Evolutionary conservation across 192 early-diverging fungal genomes (phyloP).

Genomic region (Coemansia sp.): DNA sequence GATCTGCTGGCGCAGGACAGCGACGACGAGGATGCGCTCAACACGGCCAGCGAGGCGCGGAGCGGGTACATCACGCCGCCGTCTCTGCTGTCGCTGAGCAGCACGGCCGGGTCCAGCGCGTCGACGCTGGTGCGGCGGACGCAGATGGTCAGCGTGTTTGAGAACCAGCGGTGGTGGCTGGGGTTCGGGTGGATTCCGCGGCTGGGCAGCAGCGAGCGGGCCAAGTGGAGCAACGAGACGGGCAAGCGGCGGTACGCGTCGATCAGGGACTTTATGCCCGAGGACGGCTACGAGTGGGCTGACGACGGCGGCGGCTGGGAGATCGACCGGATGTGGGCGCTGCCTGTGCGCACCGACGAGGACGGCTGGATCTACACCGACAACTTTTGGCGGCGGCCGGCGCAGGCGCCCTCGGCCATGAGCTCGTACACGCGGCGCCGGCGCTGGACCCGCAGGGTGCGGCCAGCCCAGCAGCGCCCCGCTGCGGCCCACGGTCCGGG

Average conservation of each 20-base stretch:
- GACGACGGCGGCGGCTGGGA: slow-evolving; percentile 56
- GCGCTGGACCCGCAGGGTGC: slow-evolving; percentile 58
- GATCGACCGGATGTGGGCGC: slow-evolving; percentile 51
- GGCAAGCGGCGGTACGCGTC: slow-evolving; percentile 51
- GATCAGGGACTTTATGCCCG: slow-evolving; percentile 57
- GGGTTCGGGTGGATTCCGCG: slow-evolving; percentile 70
- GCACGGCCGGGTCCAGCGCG: slow-evolving; percentile 23
- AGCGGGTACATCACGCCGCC: slow-evolving; percentile 46
- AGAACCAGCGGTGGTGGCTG: slow-evolving; percentile 80
- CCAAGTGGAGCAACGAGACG: slow-evolving; percentile 64
- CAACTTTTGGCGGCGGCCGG: slow-evolving; percentile 61
- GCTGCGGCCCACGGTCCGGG: no score
- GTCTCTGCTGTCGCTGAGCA: slow-evolving; percentile 29
- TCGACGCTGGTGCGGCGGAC: slow-evolving; percentile 26
- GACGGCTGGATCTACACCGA: slow-evolving; percentile 69
- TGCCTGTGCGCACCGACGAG: slow-evolving; percentile 48
- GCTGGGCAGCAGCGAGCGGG: slow-evolving; percentile 59
- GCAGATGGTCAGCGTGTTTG: slow-evolving; percentile 53
- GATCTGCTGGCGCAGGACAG: slow-evolving; percentile 6
- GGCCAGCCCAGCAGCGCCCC: slow-evolving; percentile 8
- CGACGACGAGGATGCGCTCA: not conserved
- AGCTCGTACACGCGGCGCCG: slow-evolving; percentile 59
- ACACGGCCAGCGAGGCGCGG: not conserved
- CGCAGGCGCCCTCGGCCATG: slow-evolving; percentile 39
- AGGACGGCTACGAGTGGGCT: slow-evolving; percentile 55